Percentiles rank a stretch among this genome's conserved stretches.
Conservation (phyloP, 306 rosid genomes). For the Cicer pinnatifidum region DNA sequence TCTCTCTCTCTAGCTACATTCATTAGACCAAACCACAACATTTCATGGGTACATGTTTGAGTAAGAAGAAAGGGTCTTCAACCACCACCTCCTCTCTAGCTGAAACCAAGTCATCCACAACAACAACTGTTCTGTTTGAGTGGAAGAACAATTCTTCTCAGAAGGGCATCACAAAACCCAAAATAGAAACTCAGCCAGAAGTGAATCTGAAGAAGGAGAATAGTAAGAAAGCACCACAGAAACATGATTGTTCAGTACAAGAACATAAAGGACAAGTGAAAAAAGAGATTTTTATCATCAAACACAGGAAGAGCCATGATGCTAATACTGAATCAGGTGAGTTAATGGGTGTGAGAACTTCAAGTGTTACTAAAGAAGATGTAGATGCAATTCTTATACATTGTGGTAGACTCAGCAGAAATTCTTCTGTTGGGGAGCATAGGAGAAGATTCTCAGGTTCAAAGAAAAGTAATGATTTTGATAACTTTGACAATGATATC, state of each 20-base stretch:
- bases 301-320: conserved; percentile 87
- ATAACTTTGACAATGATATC: conserved; percentile 54
- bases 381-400: conserved; percentile 97
- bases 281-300: conserved; percentile 82
- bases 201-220: conserved; percentile 44
- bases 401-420: conserved; percentile 93
- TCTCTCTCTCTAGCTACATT: conserved; percentile 18
- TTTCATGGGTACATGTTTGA: conserved; percentile 87
- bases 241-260: conserved; percentile 43
- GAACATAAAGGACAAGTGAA: conserved; percentile 51
- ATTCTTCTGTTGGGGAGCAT: conserved; percentile 60
- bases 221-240: conserved; percentile 30
- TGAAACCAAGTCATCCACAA: conserved; percentile 43
- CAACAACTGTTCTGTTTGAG: conserved; percentile 41
- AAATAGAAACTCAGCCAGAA: conserved; percentile 39
- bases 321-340: conserved; percentile 41
- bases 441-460: conserved; percentile 87
- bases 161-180: conserved; percentile 35
- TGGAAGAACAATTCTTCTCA: conserved; percentile 23
- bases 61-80: conserved; percentile 67
- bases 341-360: conserved; percentile 62
- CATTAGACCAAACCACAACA: conserved; percentile 23
- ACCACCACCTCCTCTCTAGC: conserved; percentile 23
- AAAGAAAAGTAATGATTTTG: conserved; percentile 80
- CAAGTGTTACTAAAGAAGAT: conserved; percentile 88